Conservation (phyloP, 192 early-diverging fungal genomes). For the Entomortierella lignicola region DNA sequence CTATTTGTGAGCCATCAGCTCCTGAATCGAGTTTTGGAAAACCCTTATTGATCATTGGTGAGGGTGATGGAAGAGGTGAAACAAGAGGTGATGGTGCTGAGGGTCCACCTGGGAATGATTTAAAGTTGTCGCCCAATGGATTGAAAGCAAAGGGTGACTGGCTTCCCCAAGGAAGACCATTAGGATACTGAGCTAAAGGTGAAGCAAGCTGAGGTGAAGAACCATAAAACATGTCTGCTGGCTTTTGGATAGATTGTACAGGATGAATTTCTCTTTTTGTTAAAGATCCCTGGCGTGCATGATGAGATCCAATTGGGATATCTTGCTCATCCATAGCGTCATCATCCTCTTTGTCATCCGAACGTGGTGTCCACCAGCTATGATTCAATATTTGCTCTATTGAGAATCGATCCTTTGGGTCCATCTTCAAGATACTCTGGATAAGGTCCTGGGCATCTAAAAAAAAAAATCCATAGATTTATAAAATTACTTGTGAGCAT, state of each 20-base stretch:
- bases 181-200: conserved; percentile 29
- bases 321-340: conserved; percentile 33
- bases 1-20: neutral
- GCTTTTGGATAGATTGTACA: conserved; percentile 15
- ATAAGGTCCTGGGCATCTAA: conserved; percentile 74
- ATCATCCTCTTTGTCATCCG: conserved; percentile 49
- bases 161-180: conserved; percentile 30
- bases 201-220: conserved; percentile 34
- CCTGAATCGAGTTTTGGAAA: conserved; percentile 34
- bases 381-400: conserved; percentile 75
- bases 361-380: conserved; percentile 65
- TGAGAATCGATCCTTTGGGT: conserved; percentile 72
- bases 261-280: conserved; percentile 43
- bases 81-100: conserved; percentile 33
- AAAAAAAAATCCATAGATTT: neutral
- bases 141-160: conserved; percentile 49
- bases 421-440: conserved; percentile 68
- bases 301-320: conserved; percentile 29
- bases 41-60: conserved; percentile 49
- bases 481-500: neutral
- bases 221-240: conserved; percentile 10
- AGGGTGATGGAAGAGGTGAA: conserved; percentile 38
- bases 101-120: conserved; percentile 45
- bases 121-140: conserved; percentile 18
- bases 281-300: conserved; percentile 40